Conservation (phyloP, 108 stramenopile genomes). For the Skeletonema marinoi region DNA sequence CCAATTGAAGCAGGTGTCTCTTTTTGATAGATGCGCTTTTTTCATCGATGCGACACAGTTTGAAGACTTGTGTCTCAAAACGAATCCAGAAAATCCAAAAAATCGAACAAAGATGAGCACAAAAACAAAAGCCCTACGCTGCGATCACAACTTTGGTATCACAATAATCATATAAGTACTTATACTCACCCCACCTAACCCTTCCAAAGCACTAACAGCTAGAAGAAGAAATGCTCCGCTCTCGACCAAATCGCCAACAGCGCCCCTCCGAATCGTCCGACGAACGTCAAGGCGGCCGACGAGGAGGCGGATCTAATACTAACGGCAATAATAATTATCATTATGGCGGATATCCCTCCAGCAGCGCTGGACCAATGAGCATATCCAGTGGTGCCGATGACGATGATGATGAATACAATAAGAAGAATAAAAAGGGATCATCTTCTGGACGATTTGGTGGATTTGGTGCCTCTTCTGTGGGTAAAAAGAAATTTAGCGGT, state of each 20-base stretch:
- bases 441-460: not conserved
- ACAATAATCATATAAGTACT: too few species aligned
- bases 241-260: conserved; percentile 4
- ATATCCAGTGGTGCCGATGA: conserved; percentile 9
- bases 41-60: too few species aligned
- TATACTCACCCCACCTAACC: too few species aligned
- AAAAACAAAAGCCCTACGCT: too few species aligned
- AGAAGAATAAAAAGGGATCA: not conserved
- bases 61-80: too few species aligned
- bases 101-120: too few species aligned
- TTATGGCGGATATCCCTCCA: conserved; percentile 1
- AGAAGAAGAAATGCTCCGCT: conserved; percentile 2
- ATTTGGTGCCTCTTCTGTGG: not conserved
- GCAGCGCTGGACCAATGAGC: not conserved
- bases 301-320: not conserved
- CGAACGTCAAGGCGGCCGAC: not conserved
- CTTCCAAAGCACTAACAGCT: too few species aligned
- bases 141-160: too few species aligned
- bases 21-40: too few species aligned
- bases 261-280: conserved; percentile 8
- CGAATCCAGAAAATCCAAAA: too few species aligned
- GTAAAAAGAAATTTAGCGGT: not conserved
- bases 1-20: too few species aligned
- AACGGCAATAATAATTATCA: not conserved
- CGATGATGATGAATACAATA: not conserved